These are phyloP conservation scores for Hymenoscyphus occultus DNA, from an alignment of 2,329 filamentous ascomycete genomes.

Conservation along the genomic window DNA sequence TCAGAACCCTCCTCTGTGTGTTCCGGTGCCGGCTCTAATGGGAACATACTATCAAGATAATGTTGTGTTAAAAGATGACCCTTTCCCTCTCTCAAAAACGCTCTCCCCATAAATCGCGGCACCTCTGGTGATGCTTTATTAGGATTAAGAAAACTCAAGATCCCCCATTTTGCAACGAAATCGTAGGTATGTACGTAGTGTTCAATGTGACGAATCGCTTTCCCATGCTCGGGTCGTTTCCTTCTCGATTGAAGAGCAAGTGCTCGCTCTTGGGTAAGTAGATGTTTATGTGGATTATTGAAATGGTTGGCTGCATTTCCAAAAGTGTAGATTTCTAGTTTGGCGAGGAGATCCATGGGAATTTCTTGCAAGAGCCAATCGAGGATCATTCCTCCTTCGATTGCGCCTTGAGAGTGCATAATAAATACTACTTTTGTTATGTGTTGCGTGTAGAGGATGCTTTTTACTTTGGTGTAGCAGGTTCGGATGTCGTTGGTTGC, in stretches of 20 bases:
- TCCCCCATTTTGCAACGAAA: slow-evolving; percentile 71
- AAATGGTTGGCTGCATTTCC: slow-evolving; percentile 78
- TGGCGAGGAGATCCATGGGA: slow-evolving; percentile 60
- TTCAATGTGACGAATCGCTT: slow-evolving; percentile 68
- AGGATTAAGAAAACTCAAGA: slow-evolving; percentile 58
- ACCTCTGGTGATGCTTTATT: slow-evolving; percentile 12
- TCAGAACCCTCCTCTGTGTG: neutral
- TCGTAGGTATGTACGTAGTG: slow-evolving; percentile 76
- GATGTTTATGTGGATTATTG: slow-evolving; percentile 63
- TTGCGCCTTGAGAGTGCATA: slow-evolving; percentile 74
- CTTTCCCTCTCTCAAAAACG: slow-evolving; percentile 25
- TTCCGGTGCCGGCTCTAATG: slow-evolving; percentile 15
- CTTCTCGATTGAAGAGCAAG: neutral
- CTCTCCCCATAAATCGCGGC: slow-evolving; percentile 32
- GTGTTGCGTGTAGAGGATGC: slow-evolving; percentile 57
- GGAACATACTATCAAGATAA: slow-evolving; percentile 38
- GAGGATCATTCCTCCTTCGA: slow-evolving; percentile 68
- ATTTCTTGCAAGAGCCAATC: slow-evolving; percentile 76
- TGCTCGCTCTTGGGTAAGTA: slow-evolving; percentile 31
- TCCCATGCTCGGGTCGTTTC: slow-evolving; percentile 21
- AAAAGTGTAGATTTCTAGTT: slow-evolving; percentile 76
- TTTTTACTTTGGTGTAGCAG: slow-evolving; percentile 61
- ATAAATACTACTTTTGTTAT: slow-evolving; percentile 71
- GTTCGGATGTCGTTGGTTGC: slow-evolving; percentile 64
- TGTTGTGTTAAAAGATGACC: slow-evolving; percentile 37